Evolutionary conservation across 1,284 basidiomycete genomes (phyloP), one percentile per base, ranked within the genome.

Genomic region (Mycosarcoma maydis): DNA sequence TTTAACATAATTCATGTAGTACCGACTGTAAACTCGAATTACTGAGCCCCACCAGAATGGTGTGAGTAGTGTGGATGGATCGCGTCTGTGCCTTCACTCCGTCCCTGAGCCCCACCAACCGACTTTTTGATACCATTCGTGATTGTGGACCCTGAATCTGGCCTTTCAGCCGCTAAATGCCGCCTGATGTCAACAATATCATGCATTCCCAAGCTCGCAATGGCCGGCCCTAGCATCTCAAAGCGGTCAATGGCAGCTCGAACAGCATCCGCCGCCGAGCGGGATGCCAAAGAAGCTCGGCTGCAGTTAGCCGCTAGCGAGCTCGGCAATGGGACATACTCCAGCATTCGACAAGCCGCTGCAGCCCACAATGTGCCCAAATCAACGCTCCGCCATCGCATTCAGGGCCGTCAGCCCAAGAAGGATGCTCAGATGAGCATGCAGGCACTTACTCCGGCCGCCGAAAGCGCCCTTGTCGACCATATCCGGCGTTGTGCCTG

Each of bases 401-500:
- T 29, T 6, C 6, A 29, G 7, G 13, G 27, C 27, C 27, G 27
- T 29, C 27, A n/a, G n/a, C n/a, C n/a, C n/a, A n/a, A n/a, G n/a
- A n/a, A n/a, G n/a, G n/a, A n/a, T n/a, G 32, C 32, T 33, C 32
- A 16, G 14, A 16, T 5, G 10, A 14, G 14, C 22, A 33, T 23
- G 17, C 53, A 56, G 34, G 17, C 27, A 5, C 32, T 56, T 13
- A 14, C 45, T 8, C 46, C 40, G 1, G 45, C 39, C 14, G 39
- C 40, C n/a, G 46, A 49, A 27, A 34, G 27, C 1, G 53, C 45
- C 3, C 39, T 56, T 33, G 33, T 48, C 16, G 22, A 56, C 6
- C 33, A 56, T 20, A 56, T 56, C 44, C 38, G 34, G n/a, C 40
- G 27, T 23, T 56, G 45, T 49, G 45, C 53, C 19, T 27, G 23